Conservation (phyloP, 2,329 filamentous ascomycete species). For the Ilyonectria sp. region DNA sequence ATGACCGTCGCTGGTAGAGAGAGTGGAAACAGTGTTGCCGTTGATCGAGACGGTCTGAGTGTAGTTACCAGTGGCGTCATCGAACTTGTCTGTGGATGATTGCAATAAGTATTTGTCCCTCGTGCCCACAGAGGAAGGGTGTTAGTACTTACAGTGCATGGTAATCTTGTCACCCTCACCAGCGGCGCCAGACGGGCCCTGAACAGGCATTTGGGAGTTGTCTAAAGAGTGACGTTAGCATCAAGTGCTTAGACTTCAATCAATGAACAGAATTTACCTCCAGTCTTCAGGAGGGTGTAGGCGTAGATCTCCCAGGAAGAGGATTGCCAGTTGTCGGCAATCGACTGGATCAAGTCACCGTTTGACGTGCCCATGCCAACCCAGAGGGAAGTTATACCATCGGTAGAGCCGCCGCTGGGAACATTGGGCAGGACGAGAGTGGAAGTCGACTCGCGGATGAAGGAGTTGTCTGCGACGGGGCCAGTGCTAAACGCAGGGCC, state of each 20-base stretch:
- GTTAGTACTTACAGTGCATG: slow-evolving; percentile 36
- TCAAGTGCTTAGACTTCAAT: neutral
- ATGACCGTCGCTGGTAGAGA: slow-evolving; percentile 61
- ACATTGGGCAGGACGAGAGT: slow-evolving; percentile 59
- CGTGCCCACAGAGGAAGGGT: fast-evolving
- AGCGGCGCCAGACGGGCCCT: slow-evolving; percentile 35
- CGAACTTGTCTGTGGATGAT: slow-evolving; percentile 35
- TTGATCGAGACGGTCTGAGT: slow-evolving; percentile 41
- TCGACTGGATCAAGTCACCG: slow-evolving; percentile 64
- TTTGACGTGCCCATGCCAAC: slow-evolving; percentile 64
- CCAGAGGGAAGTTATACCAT: slow-evolving; percentile 59
- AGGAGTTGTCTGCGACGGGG: slow-evolving; percentile 56
- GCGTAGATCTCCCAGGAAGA: slow-evolving; percentile 59
- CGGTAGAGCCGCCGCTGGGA: slow-evolving; percentile 53
- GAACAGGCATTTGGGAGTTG: slow-evolving; percentile 36
- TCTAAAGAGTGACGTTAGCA: slow-evolving; percentile 4
- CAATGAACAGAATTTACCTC: slow-evolving; percentile 23
- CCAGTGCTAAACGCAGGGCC: slow-evolving; percentile 61
- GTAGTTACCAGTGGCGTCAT: slow-evolving; percentile 35
- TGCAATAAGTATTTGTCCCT: neutral
- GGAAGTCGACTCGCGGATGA: slow-evolving; percentile 60
- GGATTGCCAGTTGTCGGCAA: slow-evolving; percentile 55
- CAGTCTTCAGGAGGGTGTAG: slow-evolving; percentile 58
- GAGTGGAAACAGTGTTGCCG: slow-evolving; percentile 53
- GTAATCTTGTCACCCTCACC: slow-evolving; percentile 36